Evolutionary conservation across 2,329 filamentous ascomycete genomes (phyloP).

Genomic region (Pseudocercospora macadamiae): DNA sequence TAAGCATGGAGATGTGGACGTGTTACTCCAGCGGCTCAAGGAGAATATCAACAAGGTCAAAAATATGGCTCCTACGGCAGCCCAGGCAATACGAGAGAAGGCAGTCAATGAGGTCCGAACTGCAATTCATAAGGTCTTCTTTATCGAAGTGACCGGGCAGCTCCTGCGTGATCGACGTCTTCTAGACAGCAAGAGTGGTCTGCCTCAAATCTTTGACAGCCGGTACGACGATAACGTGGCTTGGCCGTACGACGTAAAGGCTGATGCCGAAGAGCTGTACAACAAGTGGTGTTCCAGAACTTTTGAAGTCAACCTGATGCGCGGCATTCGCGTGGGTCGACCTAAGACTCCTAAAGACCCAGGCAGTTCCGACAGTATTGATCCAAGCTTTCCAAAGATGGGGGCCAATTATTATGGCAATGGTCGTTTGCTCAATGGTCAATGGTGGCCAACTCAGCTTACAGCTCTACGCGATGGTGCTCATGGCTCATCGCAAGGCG

Average conservation of each 20-base stretch:
- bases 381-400: slow-evolving; percentile 27
- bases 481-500: slow-evolving; percentile 53
- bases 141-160: slow-evolving; percentile 38
- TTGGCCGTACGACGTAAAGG: slow-evolving; percentile 52
- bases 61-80: neutral
- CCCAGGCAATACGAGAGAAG: neutral
- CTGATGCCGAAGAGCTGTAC: slow-evolving; percentile 52
- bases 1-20: slow-evolving; percentile 12
- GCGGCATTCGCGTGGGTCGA: slow-evolving; percentile 43
- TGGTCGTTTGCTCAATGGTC: slow-evolving; percentile 47
- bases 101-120: slow-evolving; percentile 40
- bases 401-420: slow-evolving; percentile 44
- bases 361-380: slow-evolving; percentile 27
- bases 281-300: slow-evolving; percentile 47
- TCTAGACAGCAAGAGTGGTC: slow-evolving; percentile 41
- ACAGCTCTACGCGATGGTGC: slow-evolving; percentile 57
- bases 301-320: slow-evolving; percentile 51
- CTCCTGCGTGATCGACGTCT: slow-evolving; percentile 42
- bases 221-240: slow-evolving; percentile 24
- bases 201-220: slow-evolving; percentile 46
- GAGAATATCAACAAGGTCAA: slow-evolving; percentile 13
- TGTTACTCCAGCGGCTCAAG: slow-evolving; percentile 14
- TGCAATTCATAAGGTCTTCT: slow-evolving; percentile 44
- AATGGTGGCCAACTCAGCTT: slow-evolving; percentile 60
- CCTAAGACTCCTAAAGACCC: slow-evolving; percentile 14